These are phyloP conservation scores for Ophiostoma novo-ulmi DNA, from an alignment of 2,329 filamentous ascomycete species.

Conservation along the genomic window DNA sequence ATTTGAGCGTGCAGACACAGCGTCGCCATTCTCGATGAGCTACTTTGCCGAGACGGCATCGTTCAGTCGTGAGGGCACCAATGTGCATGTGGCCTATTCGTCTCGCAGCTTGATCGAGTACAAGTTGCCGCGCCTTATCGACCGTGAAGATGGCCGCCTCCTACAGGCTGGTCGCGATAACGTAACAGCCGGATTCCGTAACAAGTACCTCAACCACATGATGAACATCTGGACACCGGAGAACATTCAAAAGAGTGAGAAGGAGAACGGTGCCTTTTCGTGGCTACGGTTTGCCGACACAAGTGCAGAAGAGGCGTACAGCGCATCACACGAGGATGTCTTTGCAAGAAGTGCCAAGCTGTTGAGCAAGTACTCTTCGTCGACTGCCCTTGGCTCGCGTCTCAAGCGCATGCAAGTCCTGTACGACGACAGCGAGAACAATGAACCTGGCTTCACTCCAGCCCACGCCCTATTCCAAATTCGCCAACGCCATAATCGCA, in stretches of 20 bases:
- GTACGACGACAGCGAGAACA: constrained; percentile 62
- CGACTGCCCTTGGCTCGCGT: constrained; percentile 33
- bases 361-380: constrained; percentile 43
- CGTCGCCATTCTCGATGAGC: constrained; percentile 76
- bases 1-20: constrained; percentile 90
- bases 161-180: constrained; percentile 70
- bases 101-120: constrained; percentile 83
- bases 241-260: constrained; percentile 62
- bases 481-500: constrained; percentile 60
- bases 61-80: constrained; percentile 81
- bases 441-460: constrained; percentile 57
- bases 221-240: constrained; percentile 89
- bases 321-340: constrained; percentile 62
- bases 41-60: constrained; percentile 92
- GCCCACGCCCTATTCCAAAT: constrained; percentile 79
- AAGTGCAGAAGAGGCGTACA: constrained; percentile 67
- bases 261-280: constrained; percentile 66
- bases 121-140: constrained; percentile 73
- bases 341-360: constrained; percentile 61
- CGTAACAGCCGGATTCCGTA: constrained; percentile 68
- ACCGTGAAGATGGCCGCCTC: constrained; percentile 71
- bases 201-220: constrained; percentile 69
- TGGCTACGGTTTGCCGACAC: constrained; percentile 84
- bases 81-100: constrained; percentile 78
- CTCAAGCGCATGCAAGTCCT: constrained; percentile 61